Percentiles rank a stretch among this genome's conserved stretches.
Evolutionary conservation across 2,329 filamentous ascomycete species (phyloP).

Genomic region (Colletotrichum eremochloae): DNA sequence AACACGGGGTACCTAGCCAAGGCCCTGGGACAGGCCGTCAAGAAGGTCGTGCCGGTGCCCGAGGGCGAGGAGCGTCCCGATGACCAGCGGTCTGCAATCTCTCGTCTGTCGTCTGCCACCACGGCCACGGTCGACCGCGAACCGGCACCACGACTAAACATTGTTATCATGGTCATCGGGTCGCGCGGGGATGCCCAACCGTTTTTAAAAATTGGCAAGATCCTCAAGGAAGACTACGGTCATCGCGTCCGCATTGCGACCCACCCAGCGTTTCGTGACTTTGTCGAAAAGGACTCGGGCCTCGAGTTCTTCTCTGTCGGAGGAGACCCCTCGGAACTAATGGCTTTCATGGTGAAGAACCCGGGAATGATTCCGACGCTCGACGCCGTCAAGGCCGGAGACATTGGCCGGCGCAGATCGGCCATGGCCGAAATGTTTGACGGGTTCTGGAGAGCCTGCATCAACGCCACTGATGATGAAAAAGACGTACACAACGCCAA

Average conservation of each 20-base stretch:
- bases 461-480: slow-evolving; percentile 79
- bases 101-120: slow-evolving; percentile 49
- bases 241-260: slow-evolving; percentile 85
- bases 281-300: slow-evolving; percentile 78
- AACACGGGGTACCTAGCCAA: slow-evolving; percentile 81
- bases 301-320: slow-evolving; percentile 87
- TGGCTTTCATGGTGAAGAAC: slow-evolving; percentile 93
- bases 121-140: slow-evolving; percentile 49
- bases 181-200: slow-evolving; percentile 85
- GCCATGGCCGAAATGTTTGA: slow-evolving; percentile 87
- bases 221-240: slow-evolving; percentile 77
- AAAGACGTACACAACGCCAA: slow-evolving; percentile 71
- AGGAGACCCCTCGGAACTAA: slow-evolving; percentile 83
- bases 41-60: slow-evolving; percentile 59
- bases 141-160: slow-evolving; percentile 72
- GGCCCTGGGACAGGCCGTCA: slow-evolving; percentile 74
- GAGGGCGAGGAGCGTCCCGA: slow-evolving; percentile 50
- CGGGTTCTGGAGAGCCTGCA: slow-evolving; percentile 84
- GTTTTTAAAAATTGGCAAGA: slow-evolving; percentile 80
- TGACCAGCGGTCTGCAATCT: slow-evolving; percentile 26
- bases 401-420: slow-evolving; percentile 75
- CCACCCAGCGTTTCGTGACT: slow-evolving; percentile 81
- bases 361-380: slow-evolving; percentile 81
- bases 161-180: slow-evolving; percentile 88
- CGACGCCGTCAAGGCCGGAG: slow-evolving; percentile 79